Evolutionary conservation across 2,329 filamentous ascomycete species (phyloP).

Genomic region (Cordyceps militaris): DNA sequence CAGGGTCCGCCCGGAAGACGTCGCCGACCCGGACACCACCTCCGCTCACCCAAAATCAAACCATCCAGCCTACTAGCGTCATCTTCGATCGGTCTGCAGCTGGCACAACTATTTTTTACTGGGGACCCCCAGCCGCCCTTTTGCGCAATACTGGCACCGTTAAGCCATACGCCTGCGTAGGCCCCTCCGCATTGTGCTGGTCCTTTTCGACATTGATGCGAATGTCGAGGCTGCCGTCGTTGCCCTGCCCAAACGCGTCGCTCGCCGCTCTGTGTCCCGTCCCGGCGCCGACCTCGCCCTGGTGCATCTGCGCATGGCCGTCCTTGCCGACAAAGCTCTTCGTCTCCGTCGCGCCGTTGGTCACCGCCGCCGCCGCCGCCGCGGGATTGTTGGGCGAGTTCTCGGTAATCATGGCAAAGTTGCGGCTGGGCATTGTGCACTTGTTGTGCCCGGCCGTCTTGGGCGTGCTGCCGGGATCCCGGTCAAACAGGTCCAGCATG

Average conservation of each 20-base stretch:
- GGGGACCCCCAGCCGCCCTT: neutral
- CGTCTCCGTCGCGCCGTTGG: conserved; percentile 17
- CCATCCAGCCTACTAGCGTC: neutral
- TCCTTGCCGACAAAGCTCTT: conserved; percentile 43
- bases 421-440: conserved; percentile 85
- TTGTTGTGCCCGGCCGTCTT: conserved; percentile 72
- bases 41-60: neutral
- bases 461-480: conserved; percentile 70
- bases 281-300: conserved; percentile 71
- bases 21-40: conserved; percentile 5
- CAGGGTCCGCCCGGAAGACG: neutral
- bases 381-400: conserved; percentile 58
- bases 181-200: conserved; percentile 72
- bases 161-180: conserved; percentile 75
- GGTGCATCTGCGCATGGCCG: conserved; percentile 64
- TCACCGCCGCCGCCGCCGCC: conserved; percentile 18
- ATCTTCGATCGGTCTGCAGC: neutral
- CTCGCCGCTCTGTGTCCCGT: conserved; percentile 67
- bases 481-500: conserved; percentile 84
- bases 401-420: conserved; percentile 86
- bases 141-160: conserved; percentile 64
- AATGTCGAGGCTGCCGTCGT: conserved; percentile 66
- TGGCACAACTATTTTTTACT: neutral
- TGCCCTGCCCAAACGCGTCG: conserved; percentile 44
- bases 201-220: conserved; percentile 82